A percentile compares a stretch with the other conserved stretches of the same genome.
Evolutionary conservation across 495 filamentous ascomycete genomes (phyloP).

Genomic region (Letharia lupina): DNA sequence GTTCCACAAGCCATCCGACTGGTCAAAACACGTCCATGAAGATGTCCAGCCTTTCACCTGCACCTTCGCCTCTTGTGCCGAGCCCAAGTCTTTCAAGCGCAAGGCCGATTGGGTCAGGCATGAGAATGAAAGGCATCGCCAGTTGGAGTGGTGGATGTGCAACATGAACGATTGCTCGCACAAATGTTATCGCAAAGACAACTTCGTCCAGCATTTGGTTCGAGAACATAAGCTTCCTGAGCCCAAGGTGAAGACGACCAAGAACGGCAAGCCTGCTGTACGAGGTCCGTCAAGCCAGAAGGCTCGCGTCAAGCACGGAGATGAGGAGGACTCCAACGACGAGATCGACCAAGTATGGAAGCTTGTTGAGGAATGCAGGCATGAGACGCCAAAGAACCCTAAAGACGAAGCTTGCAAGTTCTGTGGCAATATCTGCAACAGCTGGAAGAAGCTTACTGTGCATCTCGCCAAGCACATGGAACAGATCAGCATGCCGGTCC

Average conservation of each 20-base stretch:
- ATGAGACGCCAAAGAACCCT: constrained; percentile 56
- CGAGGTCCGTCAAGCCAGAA: constrained; percentile 25
- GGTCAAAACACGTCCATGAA: constrained; percentile 96
- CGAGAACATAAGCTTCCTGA: constrained; percentile 87
- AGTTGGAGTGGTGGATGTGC: constrained; percentile 90
- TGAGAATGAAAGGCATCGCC: constrained; percentile 87
- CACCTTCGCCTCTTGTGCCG: constrained; percentile 75
- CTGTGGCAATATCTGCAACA: constrained; percentile 72
- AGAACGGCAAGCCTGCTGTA: constrained; percentile 29
- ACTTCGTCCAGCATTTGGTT: constrained; percentile 91
- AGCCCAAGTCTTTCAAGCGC: constrained; percentile 91
- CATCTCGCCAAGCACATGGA: constrained; percentile 98
- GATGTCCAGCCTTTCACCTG: constrained; percentile 94
- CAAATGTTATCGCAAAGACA: constrained; percentile 83
- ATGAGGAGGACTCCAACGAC: constrained; percentile 44
- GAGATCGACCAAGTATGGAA: constrained; percentile 58
- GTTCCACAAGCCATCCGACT: constrained; percentile 91
- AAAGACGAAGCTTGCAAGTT: constrained; percentile 83
- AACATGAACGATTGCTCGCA: constrained; percentile 73
- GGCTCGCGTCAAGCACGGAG: constrained; percentile 29
- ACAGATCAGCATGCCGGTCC: constrained; percentile 76
- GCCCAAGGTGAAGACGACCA: constrained; percentile 51
- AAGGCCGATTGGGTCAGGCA: constrained; percentile 98
- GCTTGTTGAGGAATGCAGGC: constrained; percentile 71
- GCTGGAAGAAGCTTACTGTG: constrained; percentile 90